phyloP scores from a whole-genome alignment of 1,139 yeast genomes.

The Scheffersomyces lignicola region DNA sequence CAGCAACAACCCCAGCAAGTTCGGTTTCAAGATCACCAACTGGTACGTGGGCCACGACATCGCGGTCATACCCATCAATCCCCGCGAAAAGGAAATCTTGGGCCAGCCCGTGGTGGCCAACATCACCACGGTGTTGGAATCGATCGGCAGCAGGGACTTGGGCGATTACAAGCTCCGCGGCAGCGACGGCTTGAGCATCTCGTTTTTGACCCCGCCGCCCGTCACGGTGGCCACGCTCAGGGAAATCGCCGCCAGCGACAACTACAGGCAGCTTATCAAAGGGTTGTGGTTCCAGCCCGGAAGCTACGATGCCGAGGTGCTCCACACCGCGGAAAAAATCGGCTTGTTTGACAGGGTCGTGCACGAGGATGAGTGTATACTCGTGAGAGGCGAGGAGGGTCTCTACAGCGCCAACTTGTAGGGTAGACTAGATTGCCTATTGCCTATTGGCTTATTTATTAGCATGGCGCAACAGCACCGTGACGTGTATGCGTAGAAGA shows the following conservation, averaged over 20 bases:
- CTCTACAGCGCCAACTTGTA: constrained; percentile 34
- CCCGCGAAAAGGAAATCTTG: constrained; percentile 47
- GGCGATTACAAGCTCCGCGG: constrained; percentile 25
- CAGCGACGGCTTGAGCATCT: constrained; percentile 50
- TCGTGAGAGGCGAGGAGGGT: constrained; percentile 67
- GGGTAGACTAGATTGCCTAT: no score
- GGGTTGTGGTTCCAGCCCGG: constrained; percentile 88
- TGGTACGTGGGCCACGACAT: constrained; percentile 66
- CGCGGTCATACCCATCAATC: constrained; percentile 70
- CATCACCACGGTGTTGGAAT: constrained; percentile 33
- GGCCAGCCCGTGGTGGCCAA: constrained; percentile 41
- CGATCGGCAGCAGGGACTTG: constrained; percentile 24
- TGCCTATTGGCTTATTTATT: no score
- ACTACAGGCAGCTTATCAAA: constrained; percentile 38
- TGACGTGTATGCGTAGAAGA: no score
- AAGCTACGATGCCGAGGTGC: constrained; percentile 56
- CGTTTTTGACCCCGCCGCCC: constrained; percentile 74
- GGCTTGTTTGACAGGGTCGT: constrained; percentile 49
- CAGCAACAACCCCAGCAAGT: constrained; percentile 61
- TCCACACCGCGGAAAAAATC: constrained; percentile 38
- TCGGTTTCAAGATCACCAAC: constrained; percentile 65
- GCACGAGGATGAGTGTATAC: constrained; percentile 65
- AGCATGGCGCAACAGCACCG: no score
- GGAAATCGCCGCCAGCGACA: constrained; percentile 33
- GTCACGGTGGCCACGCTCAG: constrained; percentile 52